Conservation (phyloP, 371 early-diverging fungal species). For the Umbelopsis sp. region DNA sequence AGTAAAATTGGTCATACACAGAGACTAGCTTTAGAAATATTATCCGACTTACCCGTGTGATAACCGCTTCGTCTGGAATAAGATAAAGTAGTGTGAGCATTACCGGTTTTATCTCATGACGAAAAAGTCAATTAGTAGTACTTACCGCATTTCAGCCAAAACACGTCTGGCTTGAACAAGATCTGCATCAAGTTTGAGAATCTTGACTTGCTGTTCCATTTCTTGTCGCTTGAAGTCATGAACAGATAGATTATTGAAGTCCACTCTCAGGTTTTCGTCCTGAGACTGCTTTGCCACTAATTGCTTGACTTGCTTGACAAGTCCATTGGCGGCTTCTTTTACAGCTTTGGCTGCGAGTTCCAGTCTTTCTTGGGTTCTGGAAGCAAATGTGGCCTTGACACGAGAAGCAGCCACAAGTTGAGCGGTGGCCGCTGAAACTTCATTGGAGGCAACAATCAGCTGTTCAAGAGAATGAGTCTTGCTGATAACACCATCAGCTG, state of each 20-base stretch:
- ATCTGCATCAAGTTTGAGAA: conserved; percentile 93
- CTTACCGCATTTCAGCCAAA: conserved; percentile 91
- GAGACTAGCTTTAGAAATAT: background rate
- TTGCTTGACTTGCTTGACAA: conserved; percentile 92
- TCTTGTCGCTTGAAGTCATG: conserved; percentile 95
- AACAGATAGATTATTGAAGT: conserved; percentile 77
- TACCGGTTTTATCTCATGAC: conserved; percentile 35
- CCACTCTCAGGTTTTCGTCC: conserved; percentile 53
- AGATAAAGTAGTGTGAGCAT: conserved; percentile 2
- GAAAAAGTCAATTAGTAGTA: conserved; percentile 45
- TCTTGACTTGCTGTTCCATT: conserved; percentile 97
- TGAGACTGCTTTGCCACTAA: conserved; percentile 75
- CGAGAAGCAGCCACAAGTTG: conserved; percentile 97
- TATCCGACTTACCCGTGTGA: conserved; percentile 38
- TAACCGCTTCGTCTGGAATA: conserved; percentile 49
- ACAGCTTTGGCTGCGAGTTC: conserved; percentile 94
- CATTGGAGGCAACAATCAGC: conserved; percentile 93
- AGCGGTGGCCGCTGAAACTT: conserved; percentile 94
- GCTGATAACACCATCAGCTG: conserved; percentile 93
- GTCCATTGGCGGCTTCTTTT: conserved; percentile 85
- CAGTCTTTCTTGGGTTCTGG: conserved; percentile 88
- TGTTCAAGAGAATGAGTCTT: conserved; percentile 92
- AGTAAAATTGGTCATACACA: background rate
- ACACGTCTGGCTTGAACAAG: conserved; percentile 83
- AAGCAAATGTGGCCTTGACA: conserved; percentile 91